These are phyloP conservation scores for Auriscalpium vulgare DNA, from an alignment of 768 basidiomycete genomes.

Conservation along the genomic window DNA sequence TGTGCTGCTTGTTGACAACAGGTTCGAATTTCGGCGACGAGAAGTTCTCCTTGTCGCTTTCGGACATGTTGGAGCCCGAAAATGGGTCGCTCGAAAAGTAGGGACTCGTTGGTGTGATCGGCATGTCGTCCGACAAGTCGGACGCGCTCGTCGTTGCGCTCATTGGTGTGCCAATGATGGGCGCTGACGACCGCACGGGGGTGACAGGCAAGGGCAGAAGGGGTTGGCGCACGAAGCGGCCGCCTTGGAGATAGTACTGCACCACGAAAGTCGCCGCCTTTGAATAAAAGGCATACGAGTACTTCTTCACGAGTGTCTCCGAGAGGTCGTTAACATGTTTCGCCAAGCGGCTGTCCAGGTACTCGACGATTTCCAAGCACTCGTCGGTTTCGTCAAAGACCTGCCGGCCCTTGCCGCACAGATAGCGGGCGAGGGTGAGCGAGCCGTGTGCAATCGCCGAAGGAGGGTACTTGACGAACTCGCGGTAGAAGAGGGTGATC, in stretches of 20 bases:
- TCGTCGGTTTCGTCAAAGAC: slow-evolving; percentile 81
- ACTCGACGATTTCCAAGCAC: slow-evolving; percentile 75
- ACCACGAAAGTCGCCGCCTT: slow-evolving; percentile 91
- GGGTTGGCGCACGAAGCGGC: slow-evolving; percentile 52
- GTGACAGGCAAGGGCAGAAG: slow-evolving; percentile 55
- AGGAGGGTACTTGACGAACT: slow-evolving; percentile 81
- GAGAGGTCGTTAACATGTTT: slow-evolving; percentile 90
- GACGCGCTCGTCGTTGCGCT: slow-evolving; percentile 68
- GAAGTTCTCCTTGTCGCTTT: slow-evolving; percentile 79
- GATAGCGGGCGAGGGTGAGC: slow-evolving; percentile 79
- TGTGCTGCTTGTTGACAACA: slow-evolving; percentile 59
- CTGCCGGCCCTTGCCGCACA: slow-evolving; percentile 74
- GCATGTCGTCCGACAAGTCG: slow-evolving; percentile 78
- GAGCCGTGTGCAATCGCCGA: slow-evolving; percentile 88
- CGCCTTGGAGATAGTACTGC: slow-evolving; percentile 89
- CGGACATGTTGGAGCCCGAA: slow-evolving; percentile 54
- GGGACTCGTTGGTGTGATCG: slow-evolving; percentile 72
- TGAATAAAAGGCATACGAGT: slow-evolving; percentile 94
- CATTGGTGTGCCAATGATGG: slow-evolving; percentile 62
- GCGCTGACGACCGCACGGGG: slow-evolving; percentile 40
- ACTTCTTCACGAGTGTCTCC: slow-evolving; percentile 95
- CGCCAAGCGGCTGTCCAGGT: slow-evolving; percentile 79
- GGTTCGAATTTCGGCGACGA: slow-evolving; percentile 56
- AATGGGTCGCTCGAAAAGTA: slow-evolving; percentile 41
- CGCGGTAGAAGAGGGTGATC: slow-evolving; percentile 95